Evolutionary conservation across 805 yeast species (phyloP).

Genomic region (Candida qinlingensis): DNA sequence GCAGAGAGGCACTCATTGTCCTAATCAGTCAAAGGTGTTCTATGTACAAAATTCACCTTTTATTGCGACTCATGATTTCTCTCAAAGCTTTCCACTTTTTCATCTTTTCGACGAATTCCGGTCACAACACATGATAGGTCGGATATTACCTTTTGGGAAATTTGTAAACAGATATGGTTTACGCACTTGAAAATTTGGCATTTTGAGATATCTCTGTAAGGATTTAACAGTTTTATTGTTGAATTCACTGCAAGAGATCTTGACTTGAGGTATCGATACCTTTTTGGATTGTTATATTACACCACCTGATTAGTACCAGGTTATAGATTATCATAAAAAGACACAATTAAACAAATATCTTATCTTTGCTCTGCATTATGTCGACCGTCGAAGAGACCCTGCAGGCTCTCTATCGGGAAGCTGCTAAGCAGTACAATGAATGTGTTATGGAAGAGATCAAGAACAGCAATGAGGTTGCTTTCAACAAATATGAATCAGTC

Average conservation of each 20-base stretch:
- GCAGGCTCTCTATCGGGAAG: neutral
- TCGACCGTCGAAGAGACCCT: neutral
- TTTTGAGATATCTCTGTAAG: no score
- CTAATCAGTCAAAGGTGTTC: no score
- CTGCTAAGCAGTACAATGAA: conserved; percentile 1
- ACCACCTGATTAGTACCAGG: no score
- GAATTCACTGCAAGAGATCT: no score
- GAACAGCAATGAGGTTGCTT: conserved; percentile 17
- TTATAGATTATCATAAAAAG: no score
- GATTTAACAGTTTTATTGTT: no score
- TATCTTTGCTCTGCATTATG: neutral
- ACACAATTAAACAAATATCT: no score
- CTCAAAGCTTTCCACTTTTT: neutral
- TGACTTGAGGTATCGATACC: no score
- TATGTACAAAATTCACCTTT: no score
- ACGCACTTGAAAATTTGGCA: neutral
- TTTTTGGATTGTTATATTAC: no score
- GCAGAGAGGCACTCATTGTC: conserved; percentile 8
- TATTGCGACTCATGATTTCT: no score
- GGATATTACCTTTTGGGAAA: conserved; percentile 10
- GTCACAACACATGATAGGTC: neutral
- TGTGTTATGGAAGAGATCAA: conserved; percentile 18
- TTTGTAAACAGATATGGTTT: conserved; percentile 2
- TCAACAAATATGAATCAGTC: conserved; percentile 11
- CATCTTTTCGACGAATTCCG: neutral